Percentiles rank a stretch among this genome's conserved stretches.
Conservation (phyloP, 768 basidiomycete genomes). For the Crassisporium funariophilum region DNA sequence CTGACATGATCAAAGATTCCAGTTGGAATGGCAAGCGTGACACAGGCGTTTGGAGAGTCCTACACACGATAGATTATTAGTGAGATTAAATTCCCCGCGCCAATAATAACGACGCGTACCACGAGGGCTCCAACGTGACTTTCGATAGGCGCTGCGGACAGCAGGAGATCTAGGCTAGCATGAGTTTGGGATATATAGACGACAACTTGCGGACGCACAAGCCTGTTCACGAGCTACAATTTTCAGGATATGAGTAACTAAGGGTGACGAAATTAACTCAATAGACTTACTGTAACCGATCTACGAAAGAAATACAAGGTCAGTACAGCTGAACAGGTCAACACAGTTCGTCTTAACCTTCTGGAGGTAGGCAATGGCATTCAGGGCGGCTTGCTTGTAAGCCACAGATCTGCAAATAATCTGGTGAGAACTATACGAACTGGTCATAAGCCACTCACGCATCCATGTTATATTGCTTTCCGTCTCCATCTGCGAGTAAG, state of each 20-base stretch:
- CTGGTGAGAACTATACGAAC: neutral
- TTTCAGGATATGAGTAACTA: neutral
- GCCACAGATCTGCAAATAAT: conserved; percentile 59
- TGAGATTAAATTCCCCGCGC: neutral
- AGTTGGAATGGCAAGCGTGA: conserved; percentile 72
- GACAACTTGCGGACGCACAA: conserved; percentile 40
- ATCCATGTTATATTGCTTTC: conserved; percentile 78
- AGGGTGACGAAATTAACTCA: neutral
- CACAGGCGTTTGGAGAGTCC: conserved; percentile 81
- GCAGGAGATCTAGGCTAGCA: conserved; percentile 51
- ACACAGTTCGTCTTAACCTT: conserved; percentile 43
- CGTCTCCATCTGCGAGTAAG: conserved; percentile 58
- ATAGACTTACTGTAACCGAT: conserved; percentile 69
- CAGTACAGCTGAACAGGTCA: neutral
- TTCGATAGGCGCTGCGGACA: conserved; percentile 72
- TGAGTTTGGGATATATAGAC: neutral
- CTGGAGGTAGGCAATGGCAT: conserved; percentile 71
- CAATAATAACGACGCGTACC: conserved; percentile 37
- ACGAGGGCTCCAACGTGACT: conserved; percentile 72
- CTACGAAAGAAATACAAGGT: conserved; percentile 33
- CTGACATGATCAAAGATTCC: conserved; percentile 75
- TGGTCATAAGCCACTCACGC: conserved; percentile 45
- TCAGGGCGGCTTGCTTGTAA: conserved; percentile 79
- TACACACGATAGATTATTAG: conserved; percentile 18
- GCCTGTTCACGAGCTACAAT: conserved; percentile 72